Base-by-base conservation (phyloP, 345 rosid species). In the Excoecaria agallocha region DNA sequence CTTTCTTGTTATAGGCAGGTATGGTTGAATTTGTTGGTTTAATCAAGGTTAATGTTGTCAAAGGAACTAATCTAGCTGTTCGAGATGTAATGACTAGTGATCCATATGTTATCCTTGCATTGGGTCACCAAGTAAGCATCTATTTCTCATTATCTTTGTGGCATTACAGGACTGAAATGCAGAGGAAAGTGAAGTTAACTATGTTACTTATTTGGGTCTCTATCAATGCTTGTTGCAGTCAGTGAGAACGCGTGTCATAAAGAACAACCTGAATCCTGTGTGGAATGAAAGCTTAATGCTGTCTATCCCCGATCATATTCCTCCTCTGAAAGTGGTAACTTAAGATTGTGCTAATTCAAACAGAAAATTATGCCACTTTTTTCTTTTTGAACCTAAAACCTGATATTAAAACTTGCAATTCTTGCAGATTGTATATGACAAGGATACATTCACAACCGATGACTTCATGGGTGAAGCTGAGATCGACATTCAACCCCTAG, bases 381-480 rank as follows among this genome's bases (percentile, higher is more conserved):
- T 41, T 41, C 3, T 41, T 5, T 8, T 41, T 41, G 0, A 4
- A 41, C 45, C 45, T 41, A 41, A 5, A 43, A 43, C 9, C 10
- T 4, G 8, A 43, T 9, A 43, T 43, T 43, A 8, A 43, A 30
- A 35, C 72, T 22, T 84, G 76, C 93, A 93, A 98, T 89, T 30
- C 66, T 96, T 55, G 59, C 59, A 55, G 59, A 24, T 55, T 55
- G 59, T 93, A 70, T 93, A 87, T 55, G 99, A 95, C 69, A 95
- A 93, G 79, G 99, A 95, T 77, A 91, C 88, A 11, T 95, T 95
- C 82, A 70, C 88, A 49, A 80, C 89, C 0, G 97, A 95, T 72
- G 98, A 95, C 85, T 95, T 93, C 77, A 95, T 93, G 98, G 99
- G 99, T 50, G 98, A 92, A 69, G 94, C 98, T 0, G 98, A 95